Conservation (phyloP, 2,329 filamentous ascomycete species). For the Aspergillus sp. region DNA sequence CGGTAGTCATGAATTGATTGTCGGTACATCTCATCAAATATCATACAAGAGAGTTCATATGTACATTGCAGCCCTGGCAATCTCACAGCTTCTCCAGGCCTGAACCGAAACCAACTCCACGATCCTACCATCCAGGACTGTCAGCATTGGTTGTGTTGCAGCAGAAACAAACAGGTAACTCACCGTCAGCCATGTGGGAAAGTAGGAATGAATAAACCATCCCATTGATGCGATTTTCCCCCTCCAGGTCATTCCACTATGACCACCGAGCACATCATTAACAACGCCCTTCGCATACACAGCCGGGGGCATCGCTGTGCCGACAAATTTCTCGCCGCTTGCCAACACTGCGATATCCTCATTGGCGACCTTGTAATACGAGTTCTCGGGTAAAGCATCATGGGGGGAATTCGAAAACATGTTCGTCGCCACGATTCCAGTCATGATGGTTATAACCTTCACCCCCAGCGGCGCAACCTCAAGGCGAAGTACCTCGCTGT, state of each 20-base stretch:
- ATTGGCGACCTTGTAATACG: conserved; percentile 17
- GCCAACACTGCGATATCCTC: conserved; percentile 8
- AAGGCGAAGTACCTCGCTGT: conserved; percentile 22
- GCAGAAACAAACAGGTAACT: not conserved
- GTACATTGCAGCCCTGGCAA: not conserved
- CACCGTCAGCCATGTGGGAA: conserved; percentile 18
- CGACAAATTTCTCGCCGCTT: not conserved
- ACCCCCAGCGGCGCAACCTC: conserved; percentile 28
- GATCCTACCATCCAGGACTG: not conserved
- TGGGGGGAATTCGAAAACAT: conserved; percentile 13
- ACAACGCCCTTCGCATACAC: conserved; percentile 23
- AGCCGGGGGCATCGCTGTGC: not conserved
- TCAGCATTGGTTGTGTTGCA: not conserved
- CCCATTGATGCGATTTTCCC: conserved; percentile 17
- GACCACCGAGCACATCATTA: conserved; percentile 23
- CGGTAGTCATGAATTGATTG: too few species aligned
- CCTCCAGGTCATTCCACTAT: conserved; percentile 19
- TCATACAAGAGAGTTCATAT: not conserved
- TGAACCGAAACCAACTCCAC: not conserved
- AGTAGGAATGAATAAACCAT: conserved; percentile 6
- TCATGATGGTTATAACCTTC: conserved; percentile 21
- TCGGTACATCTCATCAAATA: too few species aligned
- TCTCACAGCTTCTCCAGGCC: not conserved
- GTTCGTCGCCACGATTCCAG: conserved; percentile 19
- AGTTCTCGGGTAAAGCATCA: conserved; percentile 15